phyloP scores from a whole-genome alignment of 2,329 filamentous ascomycete genomes.

The Colletotrichum sp. region DNA sequence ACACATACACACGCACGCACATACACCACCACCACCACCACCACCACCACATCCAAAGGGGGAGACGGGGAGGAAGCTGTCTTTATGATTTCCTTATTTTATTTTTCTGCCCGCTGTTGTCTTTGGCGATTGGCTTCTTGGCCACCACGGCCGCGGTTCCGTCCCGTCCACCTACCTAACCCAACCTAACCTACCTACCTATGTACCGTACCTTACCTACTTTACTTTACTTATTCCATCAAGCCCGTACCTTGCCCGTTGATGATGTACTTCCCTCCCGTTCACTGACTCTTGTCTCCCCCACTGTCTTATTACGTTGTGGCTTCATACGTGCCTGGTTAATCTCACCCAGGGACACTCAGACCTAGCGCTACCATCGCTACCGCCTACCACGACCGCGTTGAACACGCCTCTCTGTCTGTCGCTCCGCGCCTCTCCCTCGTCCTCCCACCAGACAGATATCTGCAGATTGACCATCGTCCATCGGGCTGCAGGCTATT shows the following conservation, averaged over 20 bases:
- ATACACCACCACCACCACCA: neutral
- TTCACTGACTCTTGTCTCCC: conserved; percentile 19
- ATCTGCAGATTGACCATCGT: neutral
- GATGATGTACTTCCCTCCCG: neutral
- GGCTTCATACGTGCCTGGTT: conserved; percentile 18
- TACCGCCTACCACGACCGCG: neutral
- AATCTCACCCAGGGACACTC: conserved; percentile 17
- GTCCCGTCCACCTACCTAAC: neutral
- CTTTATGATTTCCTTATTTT: neutral
- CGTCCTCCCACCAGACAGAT: neutral
- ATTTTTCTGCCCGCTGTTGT: neutral
- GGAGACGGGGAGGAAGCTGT: neutral
- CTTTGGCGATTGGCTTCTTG: neutral
- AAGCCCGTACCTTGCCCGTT: neutral
- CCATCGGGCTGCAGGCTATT: neutral
- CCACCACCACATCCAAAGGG: neutral
- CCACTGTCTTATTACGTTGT: conserved; percentile 20
- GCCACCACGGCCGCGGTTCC: neutral
- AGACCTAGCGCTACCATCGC: conserved; percentile 11
- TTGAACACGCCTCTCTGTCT: neutral
- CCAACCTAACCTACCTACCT: neutral
- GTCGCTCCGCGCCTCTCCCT: neutral
- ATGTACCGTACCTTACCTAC: neutral
- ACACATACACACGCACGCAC: neutral
- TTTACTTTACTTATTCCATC: neutral